Conservation (phyloP, 2,329 filamentous ascomycete genomes). For the Penicillium sp. region DNA sequence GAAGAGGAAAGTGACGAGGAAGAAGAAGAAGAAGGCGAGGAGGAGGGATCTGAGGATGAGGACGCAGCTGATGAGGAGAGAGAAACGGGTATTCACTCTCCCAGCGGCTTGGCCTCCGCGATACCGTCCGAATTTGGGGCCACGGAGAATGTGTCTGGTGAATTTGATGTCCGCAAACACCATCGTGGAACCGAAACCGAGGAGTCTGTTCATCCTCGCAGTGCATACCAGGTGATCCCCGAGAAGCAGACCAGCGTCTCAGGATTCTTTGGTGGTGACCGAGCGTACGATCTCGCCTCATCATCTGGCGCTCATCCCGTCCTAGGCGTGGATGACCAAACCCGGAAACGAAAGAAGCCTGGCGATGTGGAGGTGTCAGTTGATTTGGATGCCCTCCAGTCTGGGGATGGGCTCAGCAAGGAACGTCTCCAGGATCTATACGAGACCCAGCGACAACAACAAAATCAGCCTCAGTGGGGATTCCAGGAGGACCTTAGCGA, state of each 20-base stretch:
- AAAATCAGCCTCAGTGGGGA: constrained; percentile 72
- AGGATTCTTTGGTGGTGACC: constrained; percentile 95
- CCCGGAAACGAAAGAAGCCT: constrained; percentile 88
- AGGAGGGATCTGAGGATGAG: constrained; percentile 61
- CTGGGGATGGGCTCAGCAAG: constrained; percentile 79
- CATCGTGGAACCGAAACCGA: constrained; percentile 87
- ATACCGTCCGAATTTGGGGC: constrained; percentile 80
- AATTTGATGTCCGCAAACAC: constrained; percentile 90
- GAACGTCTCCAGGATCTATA: constrained; percentile 82
- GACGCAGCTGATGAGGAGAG: constrained; percentile 63
- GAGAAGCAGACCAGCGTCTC: constrained; percentile 84
- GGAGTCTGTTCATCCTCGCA: constrained; percentile 73
- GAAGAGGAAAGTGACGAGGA: constrained; percentile 74
- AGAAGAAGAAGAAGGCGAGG: constrained; percentile 72
- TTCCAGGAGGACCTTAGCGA: constrained; percentile 91
- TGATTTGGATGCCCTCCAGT: constrained; percentile 79
- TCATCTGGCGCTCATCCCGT: constrained; percentile 68
- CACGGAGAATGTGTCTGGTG: constrained; percentile 78
- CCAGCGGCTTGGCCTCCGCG: constrained; percentile 78
- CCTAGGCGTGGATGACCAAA: constrained; percentile 79
- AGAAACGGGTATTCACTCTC: constrained; percentile 72
- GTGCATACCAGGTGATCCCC: constrained; percentile 86
- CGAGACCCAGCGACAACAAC: constrained; percentile 70
- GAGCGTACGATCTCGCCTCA: constrained; percentile 83
- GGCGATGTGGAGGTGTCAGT: constrained; percentile 94